Base-by-base conservation (phyloP, 208 protist genomes). In the Acanthamoeba rhysodes region DNA sequence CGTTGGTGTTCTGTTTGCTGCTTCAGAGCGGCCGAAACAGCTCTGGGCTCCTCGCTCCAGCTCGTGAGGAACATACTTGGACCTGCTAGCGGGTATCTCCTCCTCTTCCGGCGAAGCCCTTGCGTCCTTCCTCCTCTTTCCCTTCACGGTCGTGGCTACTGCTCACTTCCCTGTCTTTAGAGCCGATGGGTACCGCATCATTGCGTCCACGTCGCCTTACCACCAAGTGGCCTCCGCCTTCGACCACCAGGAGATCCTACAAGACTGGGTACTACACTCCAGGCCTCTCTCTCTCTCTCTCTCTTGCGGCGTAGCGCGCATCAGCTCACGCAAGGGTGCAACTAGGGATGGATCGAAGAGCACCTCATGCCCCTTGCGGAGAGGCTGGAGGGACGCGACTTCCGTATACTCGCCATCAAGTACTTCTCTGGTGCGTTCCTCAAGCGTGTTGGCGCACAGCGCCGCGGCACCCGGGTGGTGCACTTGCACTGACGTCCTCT, bases 111-210 rank as follows among this genome's bases (percentile, higher is more conserved):
- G 41, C 27, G 37, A 45, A 62, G 66, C 66, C 68, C 29, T 24
- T 24, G 4, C 9, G 66, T 32, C 10, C 24, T n/a, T 68, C 3
- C 62, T 48, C 45, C 10, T n/a, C 57, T n/a, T 64, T 8, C 12
- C 2, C 57, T 62, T 24, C n/a, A n/a, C 57, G 2, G 18, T 14
- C 2, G 22, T 24, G 57, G 18, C n/a, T 24, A 70, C 64, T 29
- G 41, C 72, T 37, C 34, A 29, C 72, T 48, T 22, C 10, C 16
- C 3, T 53, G 5, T 0, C 24, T n/a, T 50, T 12, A 88, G 80
- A 9, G 80, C 34, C n/a, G 80, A 88, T 88, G 80, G 80, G 27
- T 88, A 88, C 50, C 80, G 80, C 29, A 88, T 88, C 50, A 88
- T 88, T 27, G 16, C 5, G 18, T 57, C 80, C 50, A 29, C 53